A percentile compares a stretch with the other conserved stretches of the same genome.
Evolutionary conservation across 257 asterid genomes (phyloP).

Genomic region (Scutellaria baicalensis): DNA sequence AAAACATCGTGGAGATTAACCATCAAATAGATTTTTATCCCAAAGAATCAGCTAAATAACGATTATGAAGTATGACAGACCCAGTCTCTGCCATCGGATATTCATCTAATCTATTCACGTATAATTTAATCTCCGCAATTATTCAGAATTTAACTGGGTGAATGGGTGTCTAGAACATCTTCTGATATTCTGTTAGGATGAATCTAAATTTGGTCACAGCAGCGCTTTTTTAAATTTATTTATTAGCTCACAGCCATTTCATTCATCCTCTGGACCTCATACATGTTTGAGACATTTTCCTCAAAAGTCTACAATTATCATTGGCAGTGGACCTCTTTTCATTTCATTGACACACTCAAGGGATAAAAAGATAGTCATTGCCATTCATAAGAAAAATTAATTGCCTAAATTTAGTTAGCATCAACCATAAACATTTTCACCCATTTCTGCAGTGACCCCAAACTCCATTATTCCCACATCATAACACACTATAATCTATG

Average conservation of each 20-base stretch:
- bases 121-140: not conserved
- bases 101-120: not conserved
- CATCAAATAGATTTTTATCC: not conserved
- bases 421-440: not conserved
- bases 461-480: not conserved
- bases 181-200: not conserved
- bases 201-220: not conserved
- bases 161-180: not conserved
- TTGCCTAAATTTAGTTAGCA: slow-evolving; percentile 1
- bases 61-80: not conserved
- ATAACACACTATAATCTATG: not conserved
- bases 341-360: not conserved
- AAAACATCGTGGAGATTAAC: not conserved
- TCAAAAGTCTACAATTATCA: not conserved
- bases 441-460: not conserved
- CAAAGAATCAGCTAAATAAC: not conserved
- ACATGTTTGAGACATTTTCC: not conserved
- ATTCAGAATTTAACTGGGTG: not conserved
- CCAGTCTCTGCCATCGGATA: not conserved
- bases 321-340: not conserved
- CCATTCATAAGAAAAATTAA: not conserved
- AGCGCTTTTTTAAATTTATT: not conserved
- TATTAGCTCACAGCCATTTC: not conserved
- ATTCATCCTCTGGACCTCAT: not conserved
- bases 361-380: not conserved